A percentile compares a stretch with the other conserved stretches of the same genome.
phyloP scores from a whole-genome alignment of 495 filamentous ascomycete genomes.

The Annulohypoxylon maeteangense region DNA sequence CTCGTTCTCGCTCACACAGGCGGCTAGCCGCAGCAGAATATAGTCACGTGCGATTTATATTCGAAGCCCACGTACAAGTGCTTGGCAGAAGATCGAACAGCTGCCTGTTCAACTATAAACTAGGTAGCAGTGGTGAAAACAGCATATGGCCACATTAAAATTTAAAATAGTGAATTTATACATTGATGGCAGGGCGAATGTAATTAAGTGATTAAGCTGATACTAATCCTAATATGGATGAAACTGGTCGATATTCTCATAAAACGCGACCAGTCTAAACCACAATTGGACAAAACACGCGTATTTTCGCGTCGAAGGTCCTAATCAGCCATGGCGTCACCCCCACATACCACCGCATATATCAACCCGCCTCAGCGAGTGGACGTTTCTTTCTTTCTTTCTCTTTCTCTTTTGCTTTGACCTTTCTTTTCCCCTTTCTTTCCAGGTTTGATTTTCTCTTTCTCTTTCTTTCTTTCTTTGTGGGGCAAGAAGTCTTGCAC shows the following conservation, averaged over 20 bases:
- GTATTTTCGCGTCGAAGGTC: conserved; percentile 32
- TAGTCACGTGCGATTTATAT: background rate
- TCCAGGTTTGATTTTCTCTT: conserved; percentile 49
- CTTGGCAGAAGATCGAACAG: background rate
- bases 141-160: background rate
- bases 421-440: conserved; percentile 45
- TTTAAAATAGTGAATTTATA: conserved; percentile 7
- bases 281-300: conserved; percentile 13
- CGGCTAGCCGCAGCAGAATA: background rate
- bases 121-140: too few species aligned
- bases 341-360: conserved; percentile 26
- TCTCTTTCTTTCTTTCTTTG: conserved; percentile 56
- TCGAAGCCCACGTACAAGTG: background rate
- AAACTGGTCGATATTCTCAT: conserved; percentile 9
- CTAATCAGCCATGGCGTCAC: conserved; percentile 29
- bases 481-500: conserved; percentile 31
- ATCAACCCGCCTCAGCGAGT: conserved; percentile 27
- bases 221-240: conserved; percentile 25
- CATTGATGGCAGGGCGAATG: background rate
- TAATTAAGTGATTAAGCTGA: conserved; percentile 12
- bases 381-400: conserved; percentile 56
- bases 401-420: conserved; percentile 56
- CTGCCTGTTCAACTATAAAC: background rate
- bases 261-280: conserved; percentile 22
- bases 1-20: background rate